Evolutionary conservation across 2,329 filamentous ascomycete species (phyloP), one percentile per base, ranked within the genome.

Genomic region (Ascochyta fabae): DNA sequence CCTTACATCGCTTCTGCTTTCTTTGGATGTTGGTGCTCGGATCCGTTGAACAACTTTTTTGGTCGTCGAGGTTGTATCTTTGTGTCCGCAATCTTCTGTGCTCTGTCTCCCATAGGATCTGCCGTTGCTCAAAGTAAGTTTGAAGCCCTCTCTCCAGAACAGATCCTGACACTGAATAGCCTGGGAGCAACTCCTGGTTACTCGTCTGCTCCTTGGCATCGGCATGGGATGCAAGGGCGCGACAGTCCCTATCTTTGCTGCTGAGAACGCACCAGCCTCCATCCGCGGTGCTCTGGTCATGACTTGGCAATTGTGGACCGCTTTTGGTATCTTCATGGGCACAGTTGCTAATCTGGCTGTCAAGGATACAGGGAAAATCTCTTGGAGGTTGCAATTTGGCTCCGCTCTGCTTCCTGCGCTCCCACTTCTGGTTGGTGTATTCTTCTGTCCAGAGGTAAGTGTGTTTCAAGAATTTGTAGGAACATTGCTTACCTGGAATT

Each of bases 201-300:
- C 71, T 56, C 76, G 78, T 58, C 54, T 73, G 6, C 63, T 71
- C 2, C 61, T 74, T 3, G 76, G 77, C n/a, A 71, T 78, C 12
- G 78, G 78, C 23, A 80, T 81, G 77, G 79, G 78, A 36, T 61
- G 76, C 13, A 80, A 80, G 59, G 77, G 73, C 45, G 69, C 74
- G 2, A 81, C 79, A 2, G 78, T 80, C 0, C 79, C 79, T 13
- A 67, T 73, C 12, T 81, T 80, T 57, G 77, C 77, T 0, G 79
- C 80, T 0, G 81, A 83, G 60, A 79, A 77, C 48, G 74, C 78
- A 0, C 80, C 80, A 0, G 78, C 80, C 1, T 75, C 71, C 5
- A 81, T 83, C 33, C 76, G 81, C 50, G 81, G 81, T 23, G 79
- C 76, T 12, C 65, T 81, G 0, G 79, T 79, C 26, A 81, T 80